A percentile compares a stretch with the other conserved stretches of the same genome.
Evolutionary conservation across 192 early-diverging fungal species (phyloP).

Genomic region (Coemansia sp.): DNA sequence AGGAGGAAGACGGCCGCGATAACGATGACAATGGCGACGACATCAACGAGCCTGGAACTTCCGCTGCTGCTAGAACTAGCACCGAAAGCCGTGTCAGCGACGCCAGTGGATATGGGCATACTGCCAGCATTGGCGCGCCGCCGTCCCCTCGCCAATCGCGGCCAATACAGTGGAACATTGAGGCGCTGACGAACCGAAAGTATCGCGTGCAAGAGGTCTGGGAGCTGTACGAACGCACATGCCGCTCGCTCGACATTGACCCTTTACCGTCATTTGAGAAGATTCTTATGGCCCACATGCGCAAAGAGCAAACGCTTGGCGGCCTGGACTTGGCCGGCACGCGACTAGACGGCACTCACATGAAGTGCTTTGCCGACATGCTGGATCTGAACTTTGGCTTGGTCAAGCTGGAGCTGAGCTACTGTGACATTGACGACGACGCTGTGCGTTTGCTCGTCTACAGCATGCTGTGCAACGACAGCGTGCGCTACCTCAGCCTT

Average conservation of each 20-base stretch:
- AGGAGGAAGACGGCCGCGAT: not conserved
- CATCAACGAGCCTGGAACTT: not conserved
- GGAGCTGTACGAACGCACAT: slow-evolving; percentile 41
- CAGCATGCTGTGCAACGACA: slow-evolving; percentile 66
- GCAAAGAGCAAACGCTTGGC: slow-evolving; percentile 32
- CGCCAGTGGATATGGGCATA: not conserved
- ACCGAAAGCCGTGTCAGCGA: not conserved
- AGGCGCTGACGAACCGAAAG: slow-evolving; percentile 29
- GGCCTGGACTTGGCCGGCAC: slow-evolving; percentile 50
- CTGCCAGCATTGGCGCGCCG: not conserved
- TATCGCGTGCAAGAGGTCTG: slow-evolving; percentile 44
- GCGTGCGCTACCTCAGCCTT: slow-evolving; percentile 60
- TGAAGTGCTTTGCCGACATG: slow-evolving; percentile 70
- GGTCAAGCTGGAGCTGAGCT: slow-evolving; percentile 58
- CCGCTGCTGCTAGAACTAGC: not conserved
- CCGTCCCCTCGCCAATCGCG: slow-evolving; percentile 6
- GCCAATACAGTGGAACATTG: slow-evolving; percentile 41
- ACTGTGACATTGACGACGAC: slow-evolving; percentile 72
- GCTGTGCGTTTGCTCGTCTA: slow-evolving; percentile 66
- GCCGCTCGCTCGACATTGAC: slow-evolving; percentile 28
- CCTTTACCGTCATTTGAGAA: slow-evolving; percentile 32
- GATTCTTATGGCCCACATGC: slow-evolving; percentile 28
- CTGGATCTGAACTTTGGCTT: slow-evolving; percentile 73
- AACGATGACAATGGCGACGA: not conserved
- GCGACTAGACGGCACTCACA: slow-evolving; percentile 52